Evolutionary conservation across 2,329 filamentous ascomycete genomes (phyloP), one percentile per base, ranked within the genome.

Genomic region (Fusarium temperatum): DNA sequence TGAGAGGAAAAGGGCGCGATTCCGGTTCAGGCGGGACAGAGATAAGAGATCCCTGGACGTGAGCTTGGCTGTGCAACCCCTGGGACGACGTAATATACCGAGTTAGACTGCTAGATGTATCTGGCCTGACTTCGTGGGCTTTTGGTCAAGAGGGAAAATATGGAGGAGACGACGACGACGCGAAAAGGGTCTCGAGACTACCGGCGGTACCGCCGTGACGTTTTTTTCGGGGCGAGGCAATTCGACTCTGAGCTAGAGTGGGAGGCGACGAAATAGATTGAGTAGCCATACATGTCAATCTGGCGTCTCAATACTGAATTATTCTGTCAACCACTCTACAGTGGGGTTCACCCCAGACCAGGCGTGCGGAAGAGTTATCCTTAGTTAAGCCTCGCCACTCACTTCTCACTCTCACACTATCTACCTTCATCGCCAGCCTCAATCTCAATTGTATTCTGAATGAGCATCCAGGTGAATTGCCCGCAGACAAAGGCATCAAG

Each of bases 301-400:
- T 8, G 2, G 12, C 6, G 8, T 1, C 3, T 12, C 17, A 6
- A 24, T 57, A 12, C 18, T 22, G 3, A 13, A 28, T 26, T 72
- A 73, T 74, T 63, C 15, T 63, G 54, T 62, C 50, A 22, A 10
- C 22, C 2, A 0, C 20, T 5, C 12, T 39, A 12, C 14, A 50
- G 74, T 74, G 70, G 73, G 74, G 73, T 59, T 72, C 66, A 61
- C 32, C 62, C 70, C 69, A 55, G 65, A 64, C 74, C 63, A 67
- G 51, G 39, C 54, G 51, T 66, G 54, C 44, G 56, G 53, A 60
- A 63, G 65, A 47, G 32, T 35, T 41, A 47, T 39, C 58, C 51
- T 30, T 39, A 44, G 39, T 64, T 35, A 62, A 62, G 38, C 38
- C 39, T 68, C 50, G 61, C 59, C 67, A 70, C 59, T 38, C 39